Base-by-base conservation (phyloP, 2,329 filamentous ascomycete genomes). In the Aquanectria penicillioides region DNA sequence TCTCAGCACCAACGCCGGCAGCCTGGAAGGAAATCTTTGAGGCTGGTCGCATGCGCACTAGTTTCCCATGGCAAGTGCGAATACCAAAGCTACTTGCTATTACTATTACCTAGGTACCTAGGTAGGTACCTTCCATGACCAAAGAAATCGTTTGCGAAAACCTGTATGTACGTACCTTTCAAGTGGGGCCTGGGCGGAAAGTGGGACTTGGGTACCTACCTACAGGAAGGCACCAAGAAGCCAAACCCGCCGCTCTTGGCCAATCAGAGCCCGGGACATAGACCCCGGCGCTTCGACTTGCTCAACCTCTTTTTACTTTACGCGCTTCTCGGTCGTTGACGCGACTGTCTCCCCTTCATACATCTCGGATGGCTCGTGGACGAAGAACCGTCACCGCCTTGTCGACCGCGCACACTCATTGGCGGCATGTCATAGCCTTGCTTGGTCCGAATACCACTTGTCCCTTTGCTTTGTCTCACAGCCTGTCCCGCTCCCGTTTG, bases 161-260 rank as follows among this genome's bases (percentile, higher is more conserved):
- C 5, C 33, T 26, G 33, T 15, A n/a, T 10, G 59, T 66, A 66
- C 59, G 64, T 66, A 63, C 61, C 41, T 52, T 22, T 20, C 12
- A 37, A 17, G 40, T 54, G 41, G 41, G 41, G 38, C 33, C 12
- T 38, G 25, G 9, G 28, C 31, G 47, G 41, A 57, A 29, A 10
- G 38, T 40, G 33, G 49, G 49, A 22, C 20, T 34, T 26, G 11
- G 37, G 20, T 20, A 41, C 37, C 23, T 4, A 11, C 11, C 7
- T 43, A 15, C 20, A 15, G 12, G 13, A 11, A 28, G 22, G 31
- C 20, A 33, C 6, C 22, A 6, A 3, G 22, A 8, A 7, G 5
- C 22, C 9, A 23, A 29, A n/a, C n/a, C n/a, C n/a, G n/a, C n/a
- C n/a, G n/a, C n/a, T 41, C 25, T 4, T 25, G 36, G 11, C 56